These are phyloP conservation scores for Cladophialophora psammophila DNA, from an alignment of 2,329 filamentous ascomycete species.

Conservation along the genomic window DNA sequence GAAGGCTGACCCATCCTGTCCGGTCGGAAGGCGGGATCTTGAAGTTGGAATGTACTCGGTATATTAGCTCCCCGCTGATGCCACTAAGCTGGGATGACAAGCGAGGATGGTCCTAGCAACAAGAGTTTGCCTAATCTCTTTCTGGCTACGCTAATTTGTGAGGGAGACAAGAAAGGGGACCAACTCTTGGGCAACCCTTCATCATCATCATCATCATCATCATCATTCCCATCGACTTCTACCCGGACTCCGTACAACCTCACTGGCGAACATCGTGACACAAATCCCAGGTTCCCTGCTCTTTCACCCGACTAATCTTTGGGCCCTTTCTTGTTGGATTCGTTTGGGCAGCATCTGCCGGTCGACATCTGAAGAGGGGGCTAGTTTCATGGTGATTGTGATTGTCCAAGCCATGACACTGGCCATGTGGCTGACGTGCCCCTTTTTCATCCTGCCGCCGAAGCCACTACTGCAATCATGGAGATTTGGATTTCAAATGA, in stretches of 20 bases:
- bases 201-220: not conserved
- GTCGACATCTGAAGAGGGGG: not conserved
- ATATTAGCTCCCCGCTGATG: not conserved
- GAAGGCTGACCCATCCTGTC: not conserved
- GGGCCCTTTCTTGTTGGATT: not conserved
- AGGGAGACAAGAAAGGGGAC: constrained; percentile 61
- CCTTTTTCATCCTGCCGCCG: constrained; percentile 9
- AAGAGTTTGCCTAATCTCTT: not conserved
- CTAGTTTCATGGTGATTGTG: constrained; percentile 10
- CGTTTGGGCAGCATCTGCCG: not conserved
- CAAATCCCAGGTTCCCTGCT: not conserved
- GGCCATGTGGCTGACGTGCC: constrained; percentile 25
- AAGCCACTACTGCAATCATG: not conserved
- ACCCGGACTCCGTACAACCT: not conserved
- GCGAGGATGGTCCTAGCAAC: constrained; percentile 63
- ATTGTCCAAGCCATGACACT: constrained; percentile 8
- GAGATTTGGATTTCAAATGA: constrained; percentile 27
- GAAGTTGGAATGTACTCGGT: constrained; percentile 42
- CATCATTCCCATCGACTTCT: too few species aligned
- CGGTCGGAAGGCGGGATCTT: not conserved
- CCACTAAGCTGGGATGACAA: constrained; percentile 62
- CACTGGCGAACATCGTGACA: not conserved
- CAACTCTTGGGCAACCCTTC: not conserved
- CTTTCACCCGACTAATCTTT: not conserved
- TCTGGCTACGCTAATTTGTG: not conserved